phyloP scores from a whole-genome alignment of 805 yeast genomes.

The Starmerella khaoyaiensis region DNA sequence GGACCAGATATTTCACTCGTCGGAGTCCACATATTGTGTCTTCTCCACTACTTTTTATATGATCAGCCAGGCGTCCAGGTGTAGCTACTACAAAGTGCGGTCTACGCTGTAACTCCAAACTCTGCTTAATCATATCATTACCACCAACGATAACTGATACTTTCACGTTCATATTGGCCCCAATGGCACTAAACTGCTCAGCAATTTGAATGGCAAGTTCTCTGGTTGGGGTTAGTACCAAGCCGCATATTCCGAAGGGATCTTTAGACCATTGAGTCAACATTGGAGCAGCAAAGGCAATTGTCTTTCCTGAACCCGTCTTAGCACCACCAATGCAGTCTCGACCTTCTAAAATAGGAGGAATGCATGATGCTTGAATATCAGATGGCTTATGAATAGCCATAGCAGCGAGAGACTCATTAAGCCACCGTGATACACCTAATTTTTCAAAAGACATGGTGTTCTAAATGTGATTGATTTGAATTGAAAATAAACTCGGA shows the following conservation, averaged over 20 bases:
- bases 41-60: constrained; percentile 73
- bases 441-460: constrained; percentile 50
- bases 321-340: constrained; percentile 98
- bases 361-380: constrained; percentile 82
- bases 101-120: constrained; percentile 60
- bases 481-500: background rate
- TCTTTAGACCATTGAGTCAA: constrained; percentile 87
- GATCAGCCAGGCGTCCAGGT: constrained; percentile 93
- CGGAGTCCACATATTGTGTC: constrained; percentile 71
- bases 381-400: constrained; percentile 70
- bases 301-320: constrained; percentile 96
- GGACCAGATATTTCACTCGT: constrained; percentile 65
- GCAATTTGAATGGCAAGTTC: constrained; percentile 95
- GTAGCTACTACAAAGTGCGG: constrained; percentile 96
- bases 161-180: constrained; percentile 74
- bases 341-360: constrained; percentile 64
- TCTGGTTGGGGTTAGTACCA: constrained; percentile 75
- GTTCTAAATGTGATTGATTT: background rate
- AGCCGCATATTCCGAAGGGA: constrained; percentile 84
- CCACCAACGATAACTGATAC: constrained; percentile 89
- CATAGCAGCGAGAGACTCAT: constrained; percentile 70
- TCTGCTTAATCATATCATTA: constrained; percentile 81
- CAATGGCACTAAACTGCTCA: constrained; percentile 88
- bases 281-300: constrained; percentile 98
- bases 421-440: constrained; percentile 79